Evolutionary conservation across 805 yeast species (phyloP), one percentile per base, ranked within the genome.

Genomic region (Kregervanrija delftensis): DNA sequence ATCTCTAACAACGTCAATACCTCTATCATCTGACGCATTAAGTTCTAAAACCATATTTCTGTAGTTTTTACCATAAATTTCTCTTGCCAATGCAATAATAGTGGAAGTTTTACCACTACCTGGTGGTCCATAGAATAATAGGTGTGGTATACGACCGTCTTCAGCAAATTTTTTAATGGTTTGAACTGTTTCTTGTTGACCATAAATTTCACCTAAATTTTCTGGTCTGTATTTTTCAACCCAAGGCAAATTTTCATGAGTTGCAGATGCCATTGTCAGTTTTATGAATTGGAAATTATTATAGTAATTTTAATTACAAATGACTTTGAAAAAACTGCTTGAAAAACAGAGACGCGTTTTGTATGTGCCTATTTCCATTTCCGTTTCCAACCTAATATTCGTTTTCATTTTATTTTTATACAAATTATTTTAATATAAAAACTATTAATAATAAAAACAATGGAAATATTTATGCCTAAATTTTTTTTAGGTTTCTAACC

Each of bases 1-100:
- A 57, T 93, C 93, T 51, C 99, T 77, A n/a, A 93, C 98, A 22
- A 90, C 96, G 42, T 93, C 99, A 42, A 93, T 93, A 50, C 99
- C 99, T 69, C 99, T 76, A 61, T 93, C 98, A 61, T 93, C 99
- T 1, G 95, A 84, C 1, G 99, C 99, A 65, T 93, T 93, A 63
- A 93, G 73, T 61, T 93, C 99, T 44, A 93, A 68, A 1, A 93
- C 97, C 90, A 90, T 89, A 58, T 88, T 86, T 55, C 74, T 78
- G 61, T 86, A 86, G 51, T 79, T 77, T 13, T 73, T 67, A 2
- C 99, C 99, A 59, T 84, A 90, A 8, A 90, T 77, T 57, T 89
- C 96, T 46, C 79, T 72, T 1, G 97, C 96, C 46, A 90, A 66
- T 1, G 97, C 96, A 45, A 88, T 67, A 30, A 87, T 83, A 0